Conservation (phyloP, 2,329 filamentous ascomycete genomes). For the Biscogniauxia mediterranea region DNA sequence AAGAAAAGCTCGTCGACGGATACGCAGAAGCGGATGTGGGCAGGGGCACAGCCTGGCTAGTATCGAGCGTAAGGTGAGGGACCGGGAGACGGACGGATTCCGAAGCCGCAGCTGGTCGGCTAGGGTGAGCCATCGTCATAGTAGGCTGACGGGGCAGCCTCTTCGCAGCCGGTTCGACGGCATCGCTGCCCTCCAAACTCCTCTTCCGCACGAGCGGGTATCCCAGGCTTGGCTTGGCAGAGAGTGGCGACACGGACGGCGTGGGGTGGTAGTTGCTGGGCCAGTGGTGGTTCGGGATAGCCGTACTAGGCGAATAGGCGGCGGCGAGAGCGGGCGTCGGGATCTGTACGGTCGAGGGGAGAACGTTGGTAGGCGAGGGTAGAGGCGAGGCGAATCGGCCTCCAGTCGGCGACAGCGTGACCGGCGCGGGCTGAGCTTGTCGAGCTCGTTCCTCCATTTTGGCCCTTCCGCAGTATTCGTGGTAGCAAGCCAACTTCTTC, state of each 20-base stretch:
- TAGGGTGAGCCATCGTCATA: slow-evolving; percentile 23
- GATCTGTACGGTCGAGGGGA: slow-evolving; percentile 34
- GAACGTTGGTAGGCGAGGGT: slow-evolving; percentile 46
- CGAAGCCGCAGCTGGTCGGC: slow-evolving; percentile 17
- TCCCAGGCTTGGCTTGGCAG: slow-evolving; percentile 44
- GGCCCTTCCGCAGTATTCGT: slow-evolving; percentile 76
- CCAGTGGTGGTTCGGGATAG: slow-evolving; percentile 38
- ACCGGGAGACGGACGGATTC: slow-evolving; percentile 58
- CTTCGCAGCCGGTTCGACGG: slow-evolving; percentile 55
- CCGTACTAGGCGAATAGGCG: slow-evolving; percentile 42
- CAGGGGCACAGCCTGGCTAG: slow-evolving; percentile 34
- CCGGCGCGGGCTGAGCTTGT: slow-evolving; percentile 28
- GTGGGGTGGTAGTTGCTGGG: slow-evolving; percentile 37
- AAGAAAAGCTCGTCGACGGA: slow-evolving; percentile 39
- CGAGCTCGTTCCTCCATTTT: slow-evolving; percentile 39
- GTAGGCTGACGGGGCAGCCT: slow-evolving; percentile 38
- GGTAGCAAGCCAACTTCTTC: slow-evolving; percentile 75
- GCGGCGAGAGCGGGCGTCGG: slow-evolving; percentile 37
- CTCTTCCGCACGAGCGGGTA: slow-evolving; percentile 47
- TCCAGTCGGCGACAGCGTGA: slow-evolving; percentile 40
- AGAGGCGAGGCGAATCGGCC: slow-evolving; percentile 45
- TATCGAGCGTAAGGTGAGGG: slow-evolving; percentile 68
- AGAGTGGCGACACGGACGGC: slow-evolving; percentile 47
- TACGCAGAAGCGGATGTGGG: slow-evolving; percentile 22
- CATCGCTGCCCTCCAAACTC: slow-evolving; percentile 47